These are phyloP conservation scores for Podaxis rugospora DNA, from an alignment of 768 basidiomycete genomes.

Conservation along the genomic window DNA sequence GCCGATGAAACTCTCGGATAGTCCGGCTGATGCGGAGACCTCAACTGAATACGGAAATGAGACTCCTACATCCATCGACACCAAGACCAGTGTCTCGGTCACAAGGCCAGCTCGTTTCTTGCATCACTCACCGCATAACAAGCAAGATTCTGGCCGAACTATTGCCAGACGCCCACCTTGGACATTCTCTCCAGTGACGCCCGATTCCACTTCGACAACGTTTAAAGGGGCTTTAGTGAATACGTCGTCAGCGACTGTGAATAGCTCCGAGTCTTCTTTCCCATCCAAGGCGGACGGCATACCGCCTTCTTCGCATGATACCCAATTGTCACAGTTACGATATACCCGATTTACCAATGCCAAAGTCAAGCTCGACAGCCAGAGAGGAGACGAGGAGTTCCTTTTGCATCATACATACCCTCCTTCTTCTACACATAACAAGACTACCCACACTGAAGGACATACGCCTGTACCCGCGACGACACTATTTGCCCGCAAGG, in stretches of 20 bases:
- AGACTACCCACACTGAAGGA: background rate
- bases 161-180: background rate
- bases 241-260: background rate
- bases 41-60: background rate
- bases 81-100: slow-evolving; percentile 1
- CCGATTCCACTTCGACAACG: background rate
- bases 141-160: background rate
- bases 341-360: slow-evolving; percentile 2
- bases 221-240: background rate
- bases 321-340: background rate
- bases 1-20: background rate
- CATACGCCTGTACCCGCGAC: slow-evolving; percentile 53
- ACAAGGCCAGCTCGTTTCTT: slow-evolving; percentile 25
- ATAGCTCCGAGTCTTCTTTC: background rate
- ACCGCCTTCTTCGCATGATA: background rate
- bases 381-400: slow-evolving; percentile 14
- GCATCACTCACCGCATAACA: background rate
- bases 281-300: background rate
- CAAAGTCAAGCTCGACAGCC: slow-evolving; percentile 6
- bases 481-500: slow-evolving; percentile 52
- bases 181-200: background rate
- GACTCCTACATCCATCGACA: background rate
- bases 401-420: slow-evolving; percentile 20
- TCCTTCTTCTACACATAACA: slow-evolving; percentile 6
- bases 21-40: background rate